Conservation (phyloP, 306 rosid genomes). For the Astragalus membranaceus region DNA sequence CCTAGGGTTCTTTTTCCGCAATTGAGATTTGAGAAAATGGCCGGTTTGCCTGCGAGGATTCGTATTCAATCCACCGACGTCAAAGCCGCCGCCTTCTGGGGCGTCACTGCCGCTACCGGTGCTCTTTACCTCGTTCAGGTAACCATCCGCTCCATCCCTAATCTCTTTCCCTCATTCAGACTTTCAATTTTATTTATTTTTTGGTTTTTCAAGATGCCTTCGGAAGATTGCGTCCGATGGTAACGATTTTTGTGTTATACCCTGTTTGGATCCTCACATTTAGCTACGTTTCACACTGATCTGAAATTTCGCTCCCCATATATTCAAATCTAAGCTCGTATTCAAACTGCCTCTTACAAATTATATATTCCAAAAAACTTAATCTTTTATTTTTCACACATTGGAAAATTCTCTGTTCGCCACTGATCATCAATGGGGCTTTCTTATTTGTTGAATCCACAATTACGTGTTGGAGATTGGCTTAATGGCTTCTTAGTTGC, state of each 20-base stretch:
- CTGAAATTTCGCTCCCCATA: neutral
- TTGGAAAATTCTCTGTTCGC: neutral
- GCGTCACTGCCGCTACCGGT: conserved; percentile 59
- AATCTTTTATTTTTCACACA: neutral
- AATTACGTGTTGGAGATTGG: conserved; percentile 1
- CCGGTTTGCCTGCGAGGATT: conserved; percentile 37
- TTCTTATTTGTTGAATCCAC: neutral
- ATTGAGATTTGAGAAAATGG: conserved; percentile 34
- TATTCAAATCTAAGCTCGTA: neutral
- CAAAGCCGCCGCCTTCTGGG: conserved; percentile 82
- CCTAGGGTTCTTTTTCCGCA: conserved; percentile 30
- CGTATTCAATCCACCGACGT: conserved; percentile 53
- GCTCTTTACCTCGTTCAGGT: conserved; percentile 70
- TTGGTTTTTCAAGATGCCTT: neutral
- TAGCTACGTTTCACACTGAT: neutral
- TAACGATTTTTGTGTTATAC: neutral
- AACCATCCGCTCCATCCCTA: neutral
- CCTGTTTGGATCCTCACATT: neutral
- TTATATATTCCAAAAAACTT: neutral
- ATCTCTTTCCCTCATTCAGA: neutral
- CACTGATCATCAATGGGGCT: neutral
- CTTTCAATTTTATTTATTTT: neutral
- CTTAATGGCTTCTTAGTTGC: neutral
- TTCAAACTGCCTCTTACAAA: neutral
- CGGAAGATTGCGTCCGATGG: neutral